These are phyloP conservation scores for Aspergillus nanangensis DNA, from an alignment of 495 filamentous ascomycete species.

Conservation along the genomic window DNA sequence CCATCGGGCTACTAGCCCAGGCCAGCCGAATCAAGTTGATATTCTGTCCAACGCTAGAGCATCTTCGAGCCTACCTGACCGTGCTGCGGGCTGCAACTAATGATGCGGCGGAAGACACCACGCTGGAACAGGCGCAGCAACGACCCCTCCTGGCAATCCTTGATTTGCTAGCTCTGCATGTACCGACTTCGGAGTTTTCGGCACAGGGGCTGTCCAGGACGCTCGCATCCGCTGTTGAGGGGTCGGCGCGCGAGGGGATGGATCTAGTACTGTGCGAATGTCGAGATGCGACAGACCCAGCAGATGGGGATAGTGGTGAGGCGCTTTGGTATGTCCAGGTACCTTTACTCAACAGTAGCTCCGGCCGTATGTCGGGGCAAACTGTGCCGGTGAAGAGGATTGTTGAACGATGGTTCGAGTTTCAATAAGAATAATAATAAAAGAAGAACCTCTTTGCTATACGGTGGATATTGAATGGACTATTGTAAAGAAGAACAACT, in stretches of 20 bases:
- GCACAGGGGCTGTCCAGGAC: slow-evolving; percentile 75
- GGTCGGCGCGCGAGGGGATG: slow-evolving; percentile 36
- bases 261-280: slow-evolving; percentile 41
- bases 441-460: too few species aligned
- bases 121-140: slow-evolving; percentile 1
- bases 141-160: slow-evolving; percentile 54
- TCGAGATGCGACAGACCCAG: slow-evolving; percentile 23
- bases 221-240: slow-evolving; percentile 63
- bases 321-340: slow-evolving; percentile 50
- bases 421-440: slow-evolving; percentile 6
- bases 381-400: slow-evolving; percentile 62
- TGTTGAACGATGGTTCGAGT: slow-evolving; percentile 64
- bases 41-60: slow-evolving; percentile 70
- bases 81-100: slow-evolving; percentile 31
- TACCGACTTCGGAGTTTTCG: slow-evolving; percentile 73
- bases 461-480: slow-evolving; percentile 12
- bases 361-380: slow-evolving; percentile 53
- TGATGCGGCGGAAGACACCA: not conserved
- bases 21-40: slow-evolving; percentile 63
- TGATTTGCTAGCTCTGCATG: slow-evolving; percentile 63
- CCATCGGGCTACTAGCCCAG: slow-evolving; percentile 62
- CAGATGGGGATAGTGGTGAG: slow-evolving; percentile 25
- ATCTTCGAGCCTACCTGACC: slow-evolving; percentile 71
- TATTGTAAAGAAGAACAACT: too few species aligned
- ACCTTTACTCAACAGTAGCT: slow-evolving; percentile 61